phyloP scores from a whole-genome alignment of 2,329 filamentous ascomycete genomes.

The Septoria linicola region DNA sequence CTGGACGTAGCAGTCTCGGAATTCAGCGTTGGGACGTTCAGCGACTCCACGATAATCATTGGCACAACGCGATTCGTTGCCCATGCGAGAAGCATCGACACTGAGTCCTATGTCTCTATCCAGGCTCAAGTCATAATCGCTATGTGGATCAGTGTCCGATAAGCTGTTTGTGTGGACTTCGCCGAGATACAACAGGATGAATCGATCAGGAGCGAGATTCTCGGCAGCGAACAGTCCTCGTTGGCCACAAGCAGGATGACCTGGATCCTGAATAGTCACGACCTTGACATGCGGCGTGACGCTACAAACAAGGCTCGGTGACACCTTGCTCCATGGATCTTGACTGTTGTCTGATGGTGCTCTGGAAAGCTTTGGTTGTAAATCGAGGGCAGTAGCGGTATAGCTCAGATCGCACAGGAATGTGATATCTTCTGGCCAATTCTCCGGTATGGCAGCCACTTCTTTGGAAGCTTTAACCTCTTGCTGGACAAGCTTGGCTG shows the following conservation, averaged over 20 bases:
- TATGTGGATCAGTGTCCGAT: conserved; percentile 45
- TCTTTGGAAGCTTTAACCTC: not conserved
- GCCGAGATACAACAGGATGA: conserved; percentile 53
- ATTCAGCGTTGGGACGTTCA: conserved; percentile 41
- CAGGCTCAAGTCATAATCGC: conserved; percentile 53
- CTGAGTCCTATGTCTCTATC: conserved; percentile 51
- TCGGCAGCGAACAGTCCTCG: conserved; percentile 50
- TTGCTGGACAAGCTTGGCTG: not conserved
- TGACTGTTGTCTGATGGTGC: conserved; percentile 28
- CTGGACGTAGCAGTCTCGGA: conserved; percentile 40
- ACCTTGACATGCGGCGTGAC: conserved; percentile 46
- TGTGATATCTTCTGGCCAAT: conserved; percentile 35
- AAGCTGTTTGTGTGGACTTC: conserved; percentile 48
- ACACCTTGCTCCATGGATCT: conserved; percentile 27
- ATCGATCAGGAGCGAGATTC: conserved; percentile 45
- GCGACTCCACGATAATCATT: conserved; percentile 55
- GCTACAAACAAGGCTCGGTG: conserved; percentile 23
- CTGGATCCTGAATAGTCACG: conserved; percentile 40
- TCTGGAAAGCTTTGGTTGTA: conserved; percentile 31
- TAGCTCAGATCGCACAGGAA: conserved; percentile 38
- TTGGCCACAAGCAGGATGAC: conserved; percentile 52
- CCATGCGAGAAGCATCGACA: conserved; percentile 50
- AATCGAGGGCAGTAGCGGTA: conserved; percentile 31
- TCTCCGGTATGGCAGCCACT: conserved; percentile 23
- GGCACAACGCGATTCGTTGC: conserved; percentile 54